Conservation (phyloP, 495 filamentous ascomycete species). For the Pseudoneurospora amorphoporcata region DNA sequence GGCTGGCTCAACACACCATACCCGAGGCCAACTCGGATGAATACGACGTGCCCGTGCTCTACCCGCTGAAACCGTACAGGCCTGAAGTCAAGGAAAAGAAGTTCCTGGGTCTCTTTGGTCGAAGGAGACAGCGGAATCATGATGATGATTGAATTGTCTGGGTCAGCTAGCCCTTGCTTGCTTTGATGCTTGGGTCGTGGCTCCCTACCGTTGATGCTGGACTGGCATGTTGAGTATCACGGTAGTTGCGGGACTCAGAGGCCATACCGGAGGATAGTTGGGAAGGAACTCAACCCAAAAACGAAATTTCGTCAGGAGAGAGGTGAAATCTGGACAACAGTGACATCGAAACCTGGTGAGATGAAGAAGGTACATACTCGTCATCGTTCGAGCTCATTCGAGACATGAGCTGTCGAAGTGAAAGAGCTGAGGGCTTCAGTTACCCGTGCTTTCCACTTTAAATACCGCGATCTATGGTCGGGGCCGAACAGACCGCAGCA, state of each 20-base stretch:
- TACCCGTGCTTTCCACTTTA: not conserved
- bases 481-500: not conserved
- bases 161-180: not conserved
- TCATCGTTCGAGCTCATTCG: not conserved
- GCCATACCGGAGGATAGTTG: not conserved
- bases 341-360: not conserved
- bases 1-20: slow-evolving; percentile 8
- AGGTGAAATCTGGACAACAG: not conserved
- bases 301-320: not conserved
- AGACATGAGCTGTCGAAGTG: not conserved
- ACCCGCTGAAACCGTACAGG: slow-evolving; percentile 22
- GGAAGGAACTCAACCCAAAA: not conserved
- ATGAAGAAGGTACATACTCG: not conserved
- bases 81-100: slow-evolving; percentile 19
- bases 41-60: slow-evolving; percentile 20
- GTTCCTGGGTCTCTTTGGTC: slow-evolving; percentile 19
- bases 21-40: slow-evolving; percentile 11
- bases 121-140: slow-evolving; percentile 4
- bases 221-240: not conserved
- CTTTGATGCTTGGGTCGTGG: not conserved
- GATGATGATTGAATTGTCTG: not conserved
- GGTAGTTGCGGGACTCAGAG: not conserved
- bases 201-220: not conserved
- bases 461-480: not conserved
- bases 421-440: not conserved